Percentiles rank a stretch among this genome's conserved stretches.
Evolutionary conservation across 1,139 yeast species (phyloP).

Genomic region (Sugiyamaella japonica): DNA sequence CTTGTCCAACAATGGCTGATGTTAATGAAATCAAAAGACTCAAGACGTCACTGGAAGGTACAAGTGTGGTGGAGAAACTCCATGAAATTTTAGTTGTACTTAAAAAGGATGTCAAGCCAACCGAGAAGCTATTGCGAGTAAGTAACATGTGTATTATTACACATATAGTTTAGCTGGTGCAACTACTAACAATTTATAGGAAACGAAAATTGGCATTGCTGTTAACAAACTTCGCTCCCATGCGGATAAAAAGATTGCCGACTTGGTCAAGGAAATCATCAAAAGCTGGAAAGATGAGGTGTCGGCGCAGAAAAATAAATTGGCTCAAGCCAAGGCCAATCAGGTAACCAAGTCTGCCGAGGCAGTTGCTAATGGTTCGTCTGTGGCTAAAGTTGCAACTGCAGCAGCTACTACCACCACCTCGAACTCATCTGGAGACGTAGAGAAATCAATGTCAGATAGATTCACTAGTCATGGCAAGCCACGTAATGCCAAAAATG

Average conservation of each 20-base stretch:
- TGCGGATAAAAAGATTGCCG: constrained; percentile 61
- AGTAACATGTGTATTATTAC: constrained; percentile 23
- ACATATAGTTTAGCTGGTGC: too few relatives aligned
- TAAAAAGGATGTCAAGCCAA: constrained; percentile 74
- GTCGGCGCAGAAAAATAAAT: constrained; percentile 59
- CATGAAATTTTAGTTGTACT: constrained; percentile 65
- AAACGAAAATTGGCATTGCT: constrained; percentile 97
- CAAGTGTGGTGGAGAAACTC: constrained; percentile 65
- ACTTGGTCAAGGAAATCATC: constrained; percentile 78
- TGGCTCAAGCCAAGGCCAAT: constrained; percentile 18
- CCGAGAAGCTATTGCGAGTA: constrained; percentile 75
- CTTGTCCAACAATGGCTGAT: constrained; percentile 40
- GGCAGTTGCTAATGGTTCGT: constrained; percentile 21
- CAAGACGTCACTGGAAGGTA: constrained; percentile 70
- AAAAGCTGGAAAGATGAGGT: constrained; percentile 90
- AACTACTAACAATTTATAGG: constrained; percentile 39
- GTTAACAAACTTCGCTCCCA: constrained; percentile 85
- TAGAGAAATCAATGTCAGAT: constrained; percentile 14
- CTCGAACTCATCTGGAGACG: constrained; percentile 20
- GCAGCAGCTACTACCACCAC: constrained; percentile 22
- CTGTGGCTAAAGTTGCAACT: constrained; percentile 17
- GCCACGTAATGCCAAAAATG: constrained; percentile 73
- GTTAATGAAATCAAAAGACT: constrained; percentile 70
- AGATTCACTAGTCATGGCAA: constrained; percentile 35
- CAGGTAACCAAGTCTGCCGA: constrained; percentile 32